phyloP scores from a whole-genome alignment of 2,329 filamentous ascomycete genomes.

The Fusarium sp. region DNA sequence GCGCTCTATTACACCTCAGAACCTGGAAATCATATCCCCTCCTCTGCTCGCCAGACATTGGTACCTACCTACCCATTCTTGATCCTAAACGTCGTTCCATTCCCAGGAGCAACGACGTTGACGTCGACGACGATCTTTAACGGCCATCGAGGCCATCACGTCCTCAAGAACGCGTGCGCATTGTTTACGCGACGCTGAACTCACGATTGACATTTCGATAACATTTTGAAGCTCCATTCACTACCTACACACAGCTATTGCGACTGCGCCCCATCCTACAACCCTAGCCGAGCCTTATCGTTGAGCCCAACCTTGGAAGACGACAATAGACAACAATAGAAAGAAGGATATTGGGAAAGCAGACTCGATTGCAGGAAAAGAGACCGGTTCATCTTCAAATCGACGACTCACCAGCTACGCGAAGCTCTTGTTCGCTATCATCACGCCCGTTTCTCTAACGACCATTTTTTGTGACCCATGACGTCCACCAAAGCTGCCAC shows the following conservation, averaged over 20 bases:
- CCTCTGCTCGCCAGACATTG: slow-evolving; percentile 21
- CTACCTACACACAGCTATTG: slow-evolving; percentile 3
- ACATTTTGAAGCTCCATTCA: neutral
- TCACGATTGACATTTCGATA: neutral
- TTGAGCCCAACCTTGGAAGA: neutral
- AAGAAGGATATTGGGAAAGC: neutral
- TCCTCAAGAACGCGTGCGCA: neutral
- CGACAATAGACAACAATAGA: neutral
- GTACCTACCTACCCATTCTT: slow-evolving; percentile 2
- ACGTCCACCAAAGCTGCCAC: slow-evolving; percentile 8
- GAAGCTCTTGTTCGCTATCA: neutral
- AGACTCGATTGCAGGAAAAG: slow-evolving; percentile 5
- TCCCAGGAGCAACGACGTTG: slow-evolving; percentile 19
- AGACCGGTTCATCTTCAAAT: neutral
- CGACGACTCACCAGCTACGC: neutral
- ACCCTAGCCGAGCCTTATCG: slow-evolving; percentile 15
- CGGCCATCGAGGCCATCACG: slow-evolving; percentile 1
- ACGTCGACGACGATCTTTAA: slow-evolving; percentile 10
- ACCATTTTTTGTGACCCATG: slow-evolving; percentile 29
- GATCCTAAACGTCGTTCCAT: slow-evolving; percentile 31
- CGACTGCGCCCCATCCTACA: slow-evolving; percentile 27
- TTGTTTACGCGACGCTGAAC: slow-evolving; percentile 8
- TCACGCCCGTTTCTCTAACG: neutral
- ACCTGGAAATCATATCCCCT: slow-evolving; percentile 22
- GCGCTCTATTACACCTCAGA: slow-evolving; percentile 33